Percentiles rank a stretch among this genome's conserved stretches.
Conservation (phyloP, 352 stramenopile species). For the Phytophthora ohioensis region DNA sequence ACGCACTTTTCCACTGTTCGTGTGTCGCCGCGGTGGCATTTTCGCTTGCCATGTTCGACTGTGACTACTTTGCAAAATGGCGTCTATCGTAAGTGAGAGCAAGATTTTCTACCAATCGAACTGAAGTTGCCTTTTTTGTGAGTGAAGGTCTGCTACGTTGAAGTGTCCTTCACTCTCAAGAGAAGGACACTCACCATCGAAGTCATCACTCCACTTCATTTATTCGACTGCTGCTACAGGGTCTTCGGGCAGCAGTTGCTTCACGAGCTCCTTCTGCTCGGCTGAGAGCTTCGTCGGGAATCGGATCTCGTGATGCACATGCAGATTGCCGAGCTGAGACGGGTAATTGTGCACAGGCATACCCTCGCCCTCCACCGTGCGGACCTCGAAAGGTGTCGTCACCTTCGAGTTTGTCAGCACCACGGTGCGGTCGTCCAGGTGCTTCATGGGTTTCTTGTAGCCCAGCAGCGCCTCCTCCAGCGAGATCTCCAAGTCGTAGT, state of each 20-base stretch:
- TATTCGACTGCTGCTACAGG: conserved; percentile 32
- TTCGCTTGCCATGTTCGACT: conserved; percentile 23
- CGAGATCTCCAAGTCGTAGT: conserved; percentile 95
- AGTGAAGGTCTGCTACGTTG: conserved; percentile 19
- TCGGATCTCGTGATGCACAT: conserved; percentile 95
- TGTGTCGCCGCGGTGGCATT: conserved; percentile 5
- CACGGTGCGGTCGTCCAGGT: conserved; percentile 96
- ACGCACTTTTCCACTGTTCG: conserved; percentile 44
- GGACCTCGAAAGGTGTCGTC: conserved; percentile 94
- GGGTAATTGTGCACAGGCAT: conserved; percentile 95
- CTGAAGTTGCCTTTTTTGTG: conserved; percentile 9
- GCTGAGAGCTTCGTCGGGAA: conserved; percentile 92
- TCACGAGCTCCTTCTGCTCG: conserved; percentile 88
- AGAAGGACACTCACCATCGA: too few species aligned
- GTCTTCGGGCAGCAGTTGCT: conserved; percentile 52
- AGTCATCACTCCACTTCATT: not conserved
- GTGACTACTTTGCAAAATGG: not conserved
- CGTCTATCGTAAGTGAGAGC: not conserved
- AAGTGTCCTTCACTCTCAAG: conserved; percentile 2
- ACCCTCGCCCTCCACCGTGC: conserved; percentile 92
- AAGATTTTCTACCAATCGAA: conserved; percentile 27
- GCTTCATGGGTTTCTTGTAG: conserved; percentile 92
- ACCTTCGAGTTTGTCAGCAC: conserved; percentile 84
- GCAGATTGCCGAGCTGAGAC: conserved; percentile 93
- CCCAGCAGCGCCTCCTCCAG: conserved; percentile 96